Percentiles rank a stretch among this genome's conserved stretches.
Conservation (phyloP, 2,329 filamentous ascomycete genomes). For the Neopestalotiopsis clavispora region DNA sequence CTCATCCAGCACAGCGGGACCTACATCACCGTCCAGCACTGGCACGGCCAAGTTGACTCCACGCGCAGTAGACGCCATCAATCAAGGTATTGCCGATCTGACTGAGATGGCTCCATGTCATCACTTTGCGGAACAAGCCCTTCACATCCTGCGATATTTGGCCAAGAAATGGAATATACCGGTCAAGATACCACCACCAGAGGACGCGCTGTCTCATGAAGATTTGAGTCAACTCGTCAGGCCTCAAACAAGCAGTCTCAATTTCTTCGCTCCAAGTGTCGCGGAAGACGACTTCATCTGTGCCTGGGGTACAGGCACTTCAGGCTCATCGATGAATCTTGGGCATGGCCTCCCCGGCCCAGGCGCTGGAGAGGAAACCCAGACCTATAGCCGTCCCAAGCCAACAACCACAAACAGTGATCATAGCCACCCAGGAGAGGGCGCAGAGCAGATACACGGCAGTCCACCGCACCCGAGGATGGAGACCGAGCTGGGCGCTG, state of each 20-base stretch:
- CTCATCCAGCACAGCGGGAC: conserved; percentile 12
- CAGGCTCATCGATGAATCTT: neutral
- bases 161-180: conserved; percentile 64
- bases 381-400: neutral
- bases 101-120: conserved; percentile 66
- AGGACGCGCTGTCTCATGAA: conserved; percentile 38
- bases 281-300: conserved; percentile 53
- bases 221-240: conserved; percentile 46
- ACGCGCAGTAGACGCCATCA: conserved; percentile 50
- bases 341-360: neutral
- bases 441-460: conserved; percentile 14
- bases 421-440: conserved; percentile 8
- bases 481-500: conserved; percentile 21
- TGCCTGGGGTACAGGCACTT: conserved; percentile 43
- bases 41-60: conserved; percentile 40
- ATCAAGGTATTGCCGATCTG: conserved; percentile 60
- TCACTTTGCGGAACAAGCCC: conserved; percentile 64
- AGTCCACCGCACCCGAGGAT: neutral
- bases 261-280: conserved; percentile 61
- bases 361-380: neutral
- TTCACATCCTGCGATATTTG: conserved; percentile 63
- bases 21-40: conserved; percentile 25
- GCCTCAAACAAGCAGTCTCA: conserved; percentile 57
- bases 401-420: neutral
- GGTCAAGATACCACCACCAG: conserved; percentile 44